These are phyloP conservation scores for Kwoniella europaea DNA, from an alignment of 768 basidiomycete genomes.

Conservation along the genomic window DNA sequence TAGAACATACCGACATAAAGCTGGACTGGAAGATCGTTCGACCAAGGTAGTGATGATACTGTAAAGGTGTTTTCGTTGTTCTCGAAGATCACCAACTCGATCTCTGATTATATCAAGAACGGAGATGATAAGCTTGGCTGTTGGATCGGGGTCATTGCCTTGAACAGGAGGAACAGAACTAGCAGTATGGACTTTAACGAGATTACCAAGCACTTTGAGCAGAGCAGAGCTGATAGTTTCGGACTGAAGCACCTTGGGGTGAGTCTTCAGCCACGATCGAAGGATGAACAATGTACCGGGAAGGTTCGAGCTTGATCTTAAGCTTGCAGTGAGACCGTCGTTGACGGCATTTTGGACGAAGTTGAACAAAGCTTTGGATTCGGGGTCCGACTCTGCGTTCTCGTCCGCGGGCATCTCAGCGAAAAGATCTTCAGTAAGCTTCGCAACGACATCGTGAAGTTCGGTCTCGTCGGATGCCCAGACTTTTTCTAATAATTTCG, in stretches of 20 bases:
- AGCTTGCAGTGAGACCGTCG: slow-evolving; percentile 67
- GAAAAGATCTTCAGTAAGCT: slow-evolving; percentile 80
- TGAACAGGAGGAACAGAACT: slow-evolving; percentile 55
- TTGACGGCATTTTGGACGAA: slow-evolving; percentile 75
- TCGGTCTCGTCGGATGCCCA: slow-evolving; percentile 76
- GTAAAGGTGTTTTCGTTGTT: slow-evolving; percentile 81
- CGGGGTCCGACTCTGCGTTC: slow-evolving; percentile 67
- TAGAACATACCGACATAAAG: slow-evolving; percentile 81
- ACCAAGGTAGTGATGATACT: slow-evolving; percentile 77
- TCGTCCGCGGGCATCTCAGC: slow-evolving; percentile 77
- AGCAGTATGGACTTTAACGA: slow-evolving; percentile 84
- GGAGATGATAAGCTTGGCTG: slow-evolving; percentile 66
- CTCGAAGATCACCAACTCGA: slow-evolving; percentile 79
- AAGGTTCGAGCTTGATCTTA: slow-evolving; percentile 57
- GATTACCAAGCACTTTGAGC: slow-evolving; percentile 80
- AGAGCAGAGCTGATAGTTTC: slow-evolving; percentile 76
- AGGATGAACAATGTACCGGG: slow-evolving; percentile 85
- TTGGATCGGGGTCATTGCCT: slow-evolving; percentile 61
- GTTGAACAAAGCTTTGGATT: slow-evolving; percentile 72
- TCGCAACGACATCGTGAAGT: slow-evolving; percentile 79
- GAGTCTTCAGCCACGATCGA: slow-evolving; percentile 77
- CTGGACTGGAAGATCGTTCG: slow-evolving; percentile 82
- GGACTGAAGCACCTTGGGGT: slow-evolving; percentile 71
- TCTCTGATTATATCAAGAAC: slow-evolving; percentile 85
- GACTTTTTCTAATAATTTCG: slow-evolving; percentile 85